Evolutionary conservation across 2,329 filamentous ascomycete genomes (phyloP).

Genomic region (Pyricularia grisea): DNA sequence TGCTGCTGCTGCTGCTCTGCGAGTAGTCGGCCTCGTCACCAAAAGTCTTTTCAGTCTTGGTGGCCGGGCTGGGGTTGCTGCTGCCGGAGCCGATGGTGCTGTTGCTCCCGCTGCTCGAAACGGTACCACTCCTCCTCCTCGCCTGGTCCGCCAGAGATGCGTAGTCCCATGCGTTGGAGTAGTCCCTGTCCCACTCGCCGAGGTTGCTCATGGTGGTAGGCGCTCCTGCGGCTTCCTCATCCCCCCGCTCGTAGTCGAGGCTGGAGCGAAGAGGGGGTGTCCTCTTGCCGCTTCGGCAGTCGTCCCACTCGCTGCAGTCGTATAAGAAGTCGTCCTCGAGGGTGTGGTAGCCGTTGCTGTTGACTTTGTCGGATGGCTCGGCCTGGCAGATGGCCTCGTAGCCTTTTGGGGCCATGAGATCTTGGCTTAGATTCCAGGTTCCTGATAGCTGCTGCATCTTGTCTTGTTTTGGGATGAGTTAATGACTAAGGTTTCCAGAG

Average conservation of each 20-base stretch:
- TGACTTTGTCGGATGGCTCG: not conserved
- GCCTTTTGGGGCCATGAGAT: not conserved
- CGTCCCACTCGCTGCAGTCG: constrained; percentile 3
- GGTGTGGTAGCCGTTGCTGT: constrained; percentile 1
- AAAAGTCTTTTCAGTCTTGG: not conserved
- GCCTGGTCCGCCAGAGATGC: not conserved
- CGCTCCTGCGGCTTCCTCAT: not conserved
- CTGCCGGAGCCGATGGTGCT: not conserved
- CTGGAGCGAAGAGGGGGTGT: not conserved
- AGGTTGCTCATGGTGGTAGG: not conserved
- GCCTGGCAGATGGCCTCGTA: constrained; percentile 2
- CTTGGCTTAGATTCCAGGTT: not conserved
- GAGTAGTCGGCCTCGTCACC: not conserved
- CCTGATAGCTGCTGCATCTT: not conserved
- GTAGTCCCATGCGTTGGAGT: not conserved
- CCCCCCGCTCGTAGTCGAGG: not conserved
- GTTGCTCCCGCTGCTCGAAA: not conserved
- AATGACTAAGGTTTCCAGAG: not conserved
- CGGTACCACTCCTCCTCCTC: not conserved
- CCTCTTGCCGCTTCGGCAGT: not conserved
- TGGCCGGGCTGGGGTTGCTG: not conserved
- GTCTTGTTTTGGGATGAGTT: not conserved
- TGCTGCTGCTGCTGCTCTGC: not conserved
- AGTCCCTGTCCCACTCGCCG: constrained; percentile 3
- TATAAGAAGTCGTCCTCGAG: constrained; percentile 1